Evolutionary conservation across 2,329 filamentous ascomycete genomes (phyloP), one percentile per base, ranked within the genome.

Genomic region (Trichoderma asperellum): DNA sequence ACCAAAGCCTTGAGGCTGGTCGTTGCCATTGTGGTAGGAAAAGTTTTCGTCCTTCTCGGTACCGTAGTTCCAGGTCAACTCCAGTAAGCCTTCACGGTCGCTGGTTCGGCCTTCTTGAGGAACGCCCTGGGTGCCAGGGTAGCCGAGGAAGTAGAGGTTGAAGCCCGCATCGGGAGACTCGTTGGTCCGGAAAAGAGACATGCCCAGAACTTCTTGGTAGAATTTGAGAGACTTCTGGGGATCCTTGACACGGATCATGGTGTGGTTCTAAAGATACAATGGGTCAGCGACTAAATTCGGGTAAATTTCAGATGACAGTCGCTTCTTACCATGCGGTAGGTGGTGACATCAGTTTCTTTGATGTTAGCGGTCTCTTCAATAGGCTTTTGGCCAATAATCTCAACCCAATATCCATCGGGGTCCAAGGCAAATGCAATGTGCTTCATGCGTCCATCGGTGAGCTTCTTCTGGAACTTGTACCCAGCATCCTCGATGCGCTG

Each of bases 221-320:
- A 92, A 95, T 76, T 89, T 88, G 76, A 94, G 83, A 16, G 90
- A 92, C 79, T 88, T 89, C 77, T 92, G 86, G 29, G 86, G 84
- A 74, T 92, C 89, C 83, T 97, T 98, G 82, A 98, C 91, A 35
- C 96, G 92, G 74, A 99, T 88, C 96, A 98, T 98, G 68, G 92
- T 94, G 82, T 96, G 92, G 82, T 96, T 94, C 89, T 91, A 27
- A 53, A 7, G 21, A 53, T 7, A 11, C 34, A 0, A 18, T 10
- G 34, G 27, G 37, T 52, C 11, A 37, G 27, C 11, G 18, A 57
- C 29, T 18, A 10, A 8, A 16, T 43, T 52, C 4, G 5, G 7
- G n/a, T 10, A 10, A 40, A 16, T 18, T 40, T 11, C 10, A 14
- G 7, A 5, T 11, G 18, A 32, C 5, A 11, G 57, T 18, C 0